Percentiles rank a stretch among this genome's conserved stretches.
These are phyloP conservation scores for Penicillium daleae DNA, from an alignment of 495 filamentous ascomycete species.

Conservation along the genomic window DNA sequence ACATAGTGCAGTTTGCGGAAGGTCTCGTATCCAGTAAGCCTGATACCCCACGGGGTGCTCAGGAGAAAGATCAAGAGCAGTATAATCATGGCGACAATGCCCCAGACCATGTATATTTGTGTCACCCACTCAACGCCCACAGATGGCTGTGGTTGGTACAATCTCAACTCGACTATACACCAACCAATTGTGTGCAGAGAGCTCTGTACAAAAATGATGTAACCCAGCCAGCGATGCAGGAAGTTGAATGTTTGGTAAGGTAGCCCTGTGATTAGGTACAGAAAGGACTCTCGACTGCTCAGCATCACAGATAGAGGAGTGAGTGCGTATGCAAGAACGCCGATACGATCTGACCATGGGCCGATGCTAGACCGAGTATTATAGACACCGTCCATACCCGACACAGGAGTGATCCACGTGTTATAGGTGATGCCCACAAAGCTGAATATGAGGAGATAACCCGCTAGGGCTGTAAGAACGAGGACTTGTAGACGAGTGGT, in stretches of 20 bases:
- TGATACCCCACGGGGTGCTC: slow-evolving; percentile 57
- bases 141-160: slow-evolving; percentile 68
- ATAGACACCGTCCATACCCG: slow-evolving; percentile 43
- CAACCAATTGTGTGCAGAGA: slow-evolving; percentile 68
- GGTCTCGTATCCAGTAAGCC: slow-evolving; percentile 67
- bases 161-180: slow-evolving; percentile 60
- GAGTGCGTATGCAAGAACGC: slow-evolving; percentile 67
- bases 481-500: slow-evolving; percentile 52
- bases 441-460: slow-evolving; percentile 63
- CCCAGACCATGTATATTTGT: slow-evolving; percentile 65
- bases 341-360: slow-evolving; percentile 64
- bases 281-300: slow-evolving; percentile 60
- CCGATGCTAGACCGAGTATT: slow-evolving; percentile 63
- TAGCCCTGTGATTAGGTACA: slow-evolving; percentile 63
- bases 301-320: slow-evolving; percentile 65
- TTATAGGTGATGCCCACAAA: slow-evolving; percentile 64
- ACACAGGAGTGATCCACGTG: slow-evolving; percentile 63
- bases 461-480: slow-evolving; percentile 50
- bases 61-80: slow-evolving; percentile 57
- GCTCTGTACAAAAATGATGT: slow-evolving; percentile 64
- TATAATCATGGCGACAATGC: slow-evolving; percentile 64
- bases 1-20: slow-evolving; percentile 68
- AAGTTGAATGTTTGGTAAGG: slow-evolving; percentile 73
- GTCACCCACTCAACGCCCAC: slow-evolving; percentile 54
- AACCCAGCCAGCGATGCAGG: slow-evolving; percentile 67